Evolutionary conservation across 2,329 filamentous ascomycete species (phyloP).

Genomic region (Coniella lustricola): DNA sequence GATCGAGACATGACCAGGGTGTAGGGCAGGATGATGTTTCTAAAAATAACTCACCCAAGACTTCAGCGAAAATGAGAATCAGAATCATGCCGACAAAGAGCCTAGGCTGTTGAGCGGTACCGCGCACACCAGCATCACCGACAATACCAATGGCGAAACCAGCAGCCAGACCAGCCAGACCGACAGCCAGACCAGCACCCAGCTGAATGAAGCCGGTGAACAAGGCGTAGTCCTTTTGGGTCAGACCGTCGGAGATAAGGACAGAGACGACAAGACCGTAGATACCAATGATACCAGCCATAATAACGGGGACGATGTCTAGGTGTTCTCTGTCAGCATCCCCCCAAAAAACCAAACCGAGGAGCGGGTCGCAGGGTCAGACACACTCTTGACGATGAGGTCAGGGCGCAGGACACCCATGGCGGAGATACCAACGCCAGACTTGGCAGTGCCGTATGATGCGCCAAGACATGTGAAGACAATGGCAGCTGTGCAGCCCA

Average conservation of each 20-base stretch:
- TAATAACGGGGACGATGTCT: conserved; percentile 99
- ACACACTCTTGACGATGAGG: conserved; percentile 97
- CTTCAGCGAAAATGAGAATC: conserved; percentile 99
- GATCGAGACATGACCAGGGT: background rate
- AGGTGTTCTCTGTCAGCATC: conserved; percentile 10
- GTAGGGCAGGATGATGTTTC: background rate
- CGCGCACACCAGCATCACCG: conserved; percentile 81
- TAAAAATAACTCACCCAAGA: conserved; percentile 62
- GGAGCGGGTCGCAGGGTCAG: background rate
- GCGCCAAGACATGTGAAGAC: conserved; percentile 45
- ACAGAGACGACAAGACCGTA: conserved; percentile 88
- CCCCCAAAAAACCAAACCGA: too few relatives aligned
- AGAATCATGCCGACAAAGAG: conserved; percentile 97
- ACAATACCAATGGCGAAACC: conserved; percentile 85
- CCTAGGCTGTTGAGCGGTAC: conserved; percentile 75
- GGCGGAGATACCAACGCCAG: conserved; percentile 94
- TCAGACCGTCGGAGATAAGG: conserved; percentile 73
- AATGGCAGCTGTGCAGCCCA: conserved; percentile 73
- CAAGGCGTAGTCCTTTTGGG: conserved; percentile 59
- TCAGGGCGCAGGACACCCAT: conserved; percentile 98
- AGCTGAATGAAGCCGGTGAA: conserved; percentile 83
- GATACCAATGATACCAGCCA: conserved; percentile 99
- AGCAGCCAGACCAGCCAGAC: conserved; percentile 75
- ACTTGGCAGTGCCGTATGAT: conserved; percentile 73
- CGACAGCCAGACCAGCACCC: conserved; percentile 74